Base-by-base conservation (phyloP, 805 yeast genomes). In the Wickerhamomyces alni region DNA sequence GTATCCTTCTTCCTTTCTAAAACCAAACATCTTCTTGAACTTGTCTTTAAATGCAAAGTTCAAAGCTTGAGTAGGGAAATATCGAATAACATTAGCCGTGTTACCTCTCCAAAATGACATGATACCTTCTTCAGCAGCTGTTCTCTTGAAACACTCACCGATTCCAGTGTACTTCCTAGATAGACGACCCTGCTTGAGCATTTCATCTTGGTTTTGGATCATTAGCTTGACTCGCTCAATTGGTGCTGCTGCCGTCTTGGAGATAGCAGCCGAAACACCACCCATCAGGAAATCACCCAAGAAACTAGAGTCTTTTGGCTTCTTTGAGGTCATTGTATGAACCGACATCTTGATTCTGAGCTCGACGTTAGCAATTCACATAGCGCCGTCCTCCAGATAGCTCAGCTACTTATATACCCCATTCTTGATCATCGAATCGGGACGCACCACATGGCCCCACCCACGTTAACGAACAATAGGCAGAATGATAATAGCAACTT, bases 191-290 rank as follows among this genome's bases (percentile, higher is more conserved):
- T 86, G 95, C 73, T 87, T 87, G 66, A 87, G 65, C 96, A 87
- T 87, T 73, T 87, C 96, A 67, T 87, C 95, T 72, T 87, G 96
- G 73, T 87, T 87, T 75, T 87, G 96, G 66, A 87, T 85, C 69
- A 87, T 77, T 60, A 87, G 76, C 76, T 87, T 87, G 66, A 87
- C 95, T 75, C 96, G 81, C 74, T 86, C 95, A 66, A 86, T 86
- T 67, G 95, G 95, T 59, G 95, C 91, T 59, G 95, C 94, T 50
- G 89, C 95, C 47, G 96, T 87, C 80, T 87, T 87, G 56, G 95
- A 83, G 71, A 87, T 88, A 61, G 96, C 96, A 72, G 96, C 96
- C 72, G 95, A 86, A 55, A 87, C 89, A 85, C 95, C 95, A 70
- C 95, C 95, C 95, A 87, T 86, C 70, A 84, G 59, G 77, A 84